Evolutionary conservation across 192 early-diverging fungal species (phyloP).

Genomic region (Rhizophagus prolifer): DNA sequence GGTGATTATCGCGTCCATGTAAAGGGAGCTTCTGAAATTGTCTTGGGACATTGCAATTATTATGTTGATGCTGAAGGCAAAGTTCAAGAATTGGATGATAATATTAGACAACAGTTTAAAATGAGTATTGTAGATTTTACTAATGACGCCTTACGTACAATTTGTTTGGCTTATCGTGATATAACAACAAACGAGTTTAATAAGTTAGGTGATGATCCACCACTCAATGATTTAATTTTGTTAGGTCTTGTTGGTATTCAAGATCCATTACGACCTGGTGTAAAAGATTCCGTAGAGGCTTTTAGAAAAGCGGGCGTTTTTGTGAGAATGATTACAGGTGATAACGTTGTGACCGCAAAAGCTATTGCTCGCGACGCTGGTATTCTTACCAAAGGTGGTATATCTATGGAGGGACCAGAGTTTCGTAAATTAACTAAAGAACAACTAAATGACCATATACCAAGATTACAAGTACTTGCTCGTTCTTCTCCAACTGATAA

Average conservation of each 20-base stretch:
- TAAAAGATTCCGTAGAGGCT: slow-evolving; percentile 70
- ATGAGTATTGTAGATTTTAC: slow-evolving; percentile 61
- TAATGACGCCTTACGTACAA: slow-evolving; percentile 70
- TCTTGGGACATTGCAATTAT: slow-evolving; percentile 62
- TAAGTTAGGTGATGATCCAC: slow-evolving; percentile 53
- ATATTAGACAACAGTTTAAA: slow-evolving; percentile 43
- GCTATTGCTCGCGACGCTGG: slow-evolving; percentile 89
- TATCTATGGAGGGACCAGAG: slow-evolving; percentile 78
- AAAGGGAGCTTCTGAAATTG: slow-evolving; percentile 83
- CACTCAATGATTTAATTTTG: slow-evolving; percentile 54
- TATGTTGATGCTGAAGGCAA: slow-evolving; percentile 58
- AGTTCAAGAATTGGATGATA: slow-evolving; percentile 45
- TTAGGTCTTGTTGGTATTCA: slow-evolving; percentile 83
- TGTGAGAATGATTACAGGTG: slow-evolving; percentile 88
- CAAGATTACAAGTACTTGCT: slow-evolving; percentile 81
- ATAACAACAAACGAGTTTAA: slow-evolving; percentile 46
- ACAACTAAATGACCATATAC: slow-evolving; percentile 63
- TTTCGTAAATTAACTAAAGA: slow-evolving; percentile 69
- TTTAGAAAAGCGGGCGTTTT: slow-evolving; percentile 83
- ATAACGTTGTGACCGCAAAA: slow-evolving; percentile 84
- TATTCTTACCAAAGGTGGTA: slow-evolving; percentile 72
- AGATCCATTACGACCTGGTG: slow-evolving; percentile 83
- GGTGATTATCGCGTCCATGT: slow-evolving; percentile 56
- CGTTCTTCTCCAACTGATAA: slow-evolving; percentile 89
- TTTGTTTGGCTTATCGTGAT: slow-evolving; percentile 67